Base-by-base conservation (phyloP, 2,329 filamentous ascomycete genomes). In the Verticillium tricorpus region DNA sequence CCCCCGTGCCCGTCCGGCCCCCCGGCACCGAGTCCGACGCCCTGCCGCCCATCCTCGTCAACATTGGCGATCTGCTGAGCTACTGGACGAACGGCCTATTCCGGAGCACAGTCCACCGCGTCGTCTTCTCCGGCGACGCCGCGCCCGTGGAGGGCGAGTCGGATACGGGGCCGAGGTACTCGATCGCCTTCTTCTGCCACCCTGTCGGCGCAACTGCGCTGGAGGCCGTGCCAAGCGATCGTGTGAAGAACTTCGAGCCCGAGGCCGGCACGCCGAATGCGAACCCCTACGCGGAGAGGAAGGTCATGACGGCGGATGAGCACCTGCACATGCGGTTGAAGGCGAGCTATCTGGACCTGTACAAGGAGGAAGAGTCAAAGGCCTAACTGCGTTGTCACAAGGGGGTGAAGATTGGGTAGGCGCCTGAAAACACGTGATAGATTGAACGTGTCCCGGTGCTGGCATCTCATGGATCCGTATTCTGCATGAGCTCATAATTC, bases 51-150 rank as follows among this genome's bases (percentile, higher is more conserved):
- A 92, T 93, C 81, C 74, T 97, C 81, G 74, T 98, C 87, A 78
- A 95, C 80, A 85, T 93, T 76, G 77, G 89, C 75, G 78, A 89
- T 72, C 70, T 90, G 71, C 77, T 89, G 64, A 89, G 87, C 37
- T 95, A 96, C 74, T 98, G 94, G 94, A 98, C 95, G 1, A 89
- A 90, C 66, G 93, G 93, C 0, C 76, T 97, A 56, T 82, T 98
- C 65, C 90, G 92, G 68, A 93, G 89, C 68, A 97, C 94, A 0
- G 86, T 97, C 6, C 95, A 98, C 72, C 82, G 94, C 12, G 95
- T 98, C 34, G 87, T 94, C 0, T 95, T 97, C 66, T 76, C 80
- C 0, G 69, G 65, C 15, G 62, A 62, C 5, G 61, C 57, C 15
- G 59, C 34, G 50, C 54, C 56, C 17, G 71, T 77, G 1, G 64